Evolutionary conservation across 768 basidiomycete species (phyloP), one percentile per base, ranked within the genome.

Genomic region (Agaricus blazei): DNA sequence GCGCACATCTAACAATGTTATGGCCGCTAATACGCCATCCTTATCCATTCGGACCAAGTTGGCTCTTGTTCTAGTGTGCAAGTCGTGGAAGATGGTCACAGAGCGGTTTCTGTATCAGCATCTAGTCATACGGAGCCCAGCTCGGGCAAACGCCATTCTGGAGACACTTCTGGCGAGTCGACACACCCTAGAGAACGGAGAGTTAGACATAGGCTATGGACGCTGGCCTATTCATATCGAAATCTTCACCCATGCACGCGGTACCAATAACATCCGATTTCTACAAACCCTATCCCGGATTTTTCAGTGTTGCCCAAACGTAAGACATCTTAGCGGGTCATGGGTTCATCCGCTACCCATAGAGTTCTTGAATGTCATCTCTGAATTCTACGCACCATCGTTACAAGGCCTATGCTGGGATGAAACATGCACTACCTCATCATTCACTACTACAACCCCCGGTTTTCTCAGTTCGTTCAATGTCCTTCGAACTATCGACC

Each of bases 31-130:
- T 59, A 75, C 76, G 9, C 76, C 75, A 3, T 67, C 70, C 31
- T 61, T 75, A 11, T 69, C 78, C n/a, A 67, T 72, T 67, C 71
- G 70, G 51, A 80, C 80, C 9, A 83, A 81, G 61, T 74, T 77
- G 57, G 69, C 72, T 7, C 67, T 82, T 15, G 76, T 79, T 36
- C 69, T 71, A 47, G 79, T 81, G 14, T 79, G 71, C 62, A 73
- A 70, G 43, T 65, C 71, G 11, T 83, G 80, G 80, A 69, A 77
- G 51, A 59, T 61, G 31, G 62, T 79, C 38, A 70, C 77, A 2
- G 51, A 74, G 29, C 73, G 71, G 50, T 63, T 80, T 14, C 67
- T 79, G 31, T 82, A 79, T 60, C 67, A 73, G 56, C 73, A 80
- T 59, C 58, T 80, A 42, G 70, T 70, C 36, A 72, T 80, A 41